Evolutionary conservation across 1,284 basidiomycete genomes (phyloP), one percentile per base, ranked within the genome.

Genomic region (Pyrrhoderma lamaoense): DNA sequence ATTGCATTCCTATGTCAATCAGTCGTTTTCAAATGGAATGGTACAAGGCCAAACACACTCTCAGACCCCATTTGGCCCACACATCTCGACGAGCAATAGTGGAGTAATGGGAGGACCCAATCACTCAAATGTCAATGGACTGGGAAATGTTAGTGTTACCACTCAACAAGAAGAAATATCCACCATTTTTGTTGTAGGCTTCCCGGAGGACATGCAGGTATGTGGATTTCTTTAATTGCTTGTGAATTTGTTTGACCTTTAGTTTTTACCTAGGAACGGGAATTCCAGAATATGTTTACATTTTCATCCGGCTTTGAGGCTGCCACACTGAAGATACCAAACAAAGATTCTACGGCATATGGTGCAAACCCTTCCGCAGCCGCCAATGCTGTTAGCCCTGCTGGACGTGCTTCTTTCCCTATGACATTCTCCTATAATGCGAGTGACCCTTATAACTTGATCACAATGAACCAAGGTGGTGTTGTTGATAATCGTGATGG

Each of bases 261-360:
- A 56, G 49, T 51, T 16, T 55, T 49, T 40, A 54, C 8, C 27
- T 60, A 94, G 89, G 92, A 98, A 71, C 91, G 95, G 19, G 95
- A 99, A 70, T 98, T 99, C 67, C 92, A 95, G 69, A 98, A 98
- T 67, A 96, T 99, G 88, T 99, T 99, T 67, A 91, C 93, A 2
- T 99, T 99, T 64, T 92, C 91, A 2, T 72, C 79, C 1, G 96
- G 93, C 9, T 99, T 99, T 63, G 95, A 99, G 66, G 96, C 95
- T 14, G 94, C 95, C 0, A 97, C 94, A 4, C 77, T 99, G 61
- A 99, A 98, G 76, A 92, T 96, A 55, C 95, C 95, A 1, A 87
- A 89, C 67, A 90, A 90, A 65, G 86, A 91, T 64, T 82, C 79
- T 54, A 84, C 83, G 18, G 77, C 81, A 39, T 89, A 87, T 59